Evolutionary conservation across 192 early-diverging fungal species (phyloP), one percentile per base, ranked within the genome.

Genomic region (Nowakowskiella sp.): DNA sequence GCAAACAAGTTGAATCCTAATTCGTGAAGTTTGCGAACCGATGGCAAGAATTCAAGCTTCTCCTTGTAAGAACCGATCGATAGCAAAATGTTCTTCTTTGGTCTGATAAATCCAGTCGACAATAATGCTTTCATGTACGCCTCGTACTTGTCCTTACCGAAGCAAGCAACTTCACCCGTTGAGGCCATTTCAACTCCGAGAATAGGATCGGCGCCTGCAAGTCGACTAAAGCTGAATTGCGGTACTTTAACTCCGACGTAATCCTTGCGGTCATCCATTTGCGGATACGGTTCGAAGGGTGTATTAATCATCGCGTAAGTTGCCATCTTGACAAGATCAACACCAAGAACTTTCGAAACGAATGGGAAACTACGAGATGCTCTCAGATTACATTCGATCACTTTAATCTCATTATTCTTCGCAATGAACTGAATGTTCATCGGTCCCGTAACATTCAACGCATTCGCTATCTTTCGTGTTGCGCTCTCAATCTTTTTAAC

Each of bases 131-230:
- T 95, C 51, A 95, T 73, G 68, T 99, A 99, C 19, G 95, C 95
- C 50, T 94, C 89, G 73, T 97, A 96, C 80, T 97, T 97, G 72
- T 92, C 87, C 48, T 82, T 81, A 25, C 96, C 94, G 62, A 99
- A 97, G 62, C 90, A 95, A 3, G 95, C 95, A 24, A 99, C 95
- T 77, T 97, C 95, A 62, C 95, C 95, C 1, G 95, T 99, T 4
- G 94, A 97, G 23, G 95, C 95, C 94, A 97, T 99, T 76, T 97
- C 95, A 2, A 99, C 94, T 61, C 95, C 95, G 43, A 99, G 72
- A 59, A 99, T 83, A 36, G 95, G 95, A 70, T 99, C 95, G 42
- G 95, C 94, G 25, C 93, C 95, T 36, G 85, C 83, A 28, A 97
- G 74, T 57, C 94, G 88, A 57, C 84, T 89, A 82, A 94, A 97